Conservation (phyloP, 1,139 yeast genomes). For the Saccharomycopsis hybrid region DNA sequence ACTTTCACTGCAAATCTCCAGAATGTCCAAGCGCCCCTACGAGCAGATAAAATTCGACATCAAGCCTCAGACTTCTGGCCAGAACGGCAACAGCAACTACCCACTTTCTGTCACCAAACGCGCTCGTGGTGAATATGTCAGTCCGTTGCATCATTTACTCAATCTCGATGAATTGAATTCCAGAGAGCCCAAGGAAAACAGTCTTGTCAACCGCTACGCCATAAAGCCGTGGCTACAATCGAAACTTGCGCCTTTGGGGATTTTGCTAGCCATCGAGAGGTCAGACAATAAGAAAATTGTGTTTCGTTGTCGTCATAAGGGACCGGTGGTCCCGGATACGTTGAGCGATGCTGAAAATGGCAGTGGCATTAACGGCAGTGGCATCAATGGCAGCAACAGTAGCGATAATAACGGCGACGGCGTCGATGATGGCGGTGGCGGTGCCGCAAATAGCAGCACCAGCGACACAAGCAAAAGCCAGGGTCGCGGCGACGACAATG, state of each 20-base stretch:
- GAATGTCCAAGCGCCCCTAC: slow-evolving; percentile 12
- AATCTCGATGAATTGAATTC: slow-evolving; percentile 18
- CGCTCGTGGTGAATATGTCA: neutral
- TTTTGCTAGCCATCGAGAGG: slow-evolving; percentile 45
- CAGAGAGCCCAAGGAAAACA: slow-evolving; percentile 4
- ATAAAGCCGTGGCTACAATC: slow-evolving; percentile 50
- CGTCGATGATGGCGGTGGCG: too few species aligned
- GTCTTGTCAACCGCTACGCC: slow-evolving; percentile 26
- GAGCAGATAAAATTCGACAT: slow-evolving; percentile 17
- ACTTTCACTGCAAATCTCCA: too few species aligned
- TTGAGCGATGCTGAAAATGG: too few species aligned
- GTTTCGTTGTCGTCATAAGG: slow-evolving; percentile 35
- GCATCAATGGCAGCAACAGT: too few species aligned
- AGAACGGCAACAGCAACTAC: too few species aligned
- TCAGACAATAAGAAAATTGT: slow-evolving; percentile 48
- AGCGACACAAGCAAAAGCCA: too few species aligned
- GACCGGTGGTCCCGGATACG: neutral
- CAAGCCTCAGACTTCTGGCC: slow-evolving; percentile 5
- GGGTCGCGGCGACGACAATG: too few species aligned
- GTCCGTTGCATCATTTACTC: slow-evolving; percentile 9
- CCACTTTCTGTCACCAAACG: too few species aligned
- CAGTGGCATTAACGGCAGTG: too few species aligned
- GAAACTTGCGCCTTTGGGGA: slow-evolving; percentile 33
- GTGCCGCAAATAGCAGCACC: too few species aligned
- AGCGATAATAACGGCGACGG: too few species aligned